Base-by-base conservation (phyloP, 108 stramenopile species). In the Cyclostephanos invisitatus region DNA sequence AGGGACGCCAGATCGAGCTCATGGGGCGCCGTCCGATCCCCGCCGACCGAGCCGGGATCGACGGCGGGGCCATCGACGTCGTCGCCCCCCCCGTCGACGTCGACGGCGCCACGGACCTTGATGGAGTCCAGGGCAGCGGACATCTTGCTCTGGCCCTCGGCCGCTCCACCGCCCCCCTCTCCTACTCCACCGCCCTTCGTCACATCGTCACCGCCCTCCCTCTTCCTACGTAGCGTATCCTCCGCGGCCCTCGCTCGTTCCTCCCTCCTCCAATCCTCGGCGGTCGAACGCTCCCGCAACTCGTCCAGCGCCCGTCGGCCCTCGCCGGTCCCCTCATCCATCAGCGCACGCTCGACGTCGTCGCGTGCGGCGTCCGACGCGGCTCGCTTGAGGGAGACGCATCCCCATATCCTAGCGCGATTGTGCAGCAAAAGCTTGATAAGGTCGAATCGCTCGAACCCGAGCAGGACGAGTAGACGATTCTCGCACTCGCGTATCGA, bases 401-500 rank as follows among this genome's bases (percentile, higher is more conserved):
- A 96, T 62, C 92, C 98, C 85, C 91, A 89, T 27, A 99, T 89
- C 37, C 85, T 84, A 20, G 81, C 84, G 12, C 97, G 89, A 79
- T 99, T 98, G 38, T 80, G 72, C 18, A 99, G 78, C 24, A 99
- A 75, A 14, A 89, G 57, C 75, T 97, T 96, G 84, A 98, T 96
- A 44, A 97, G 88, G 63, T 96, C 96, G 73, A 99, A 98, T 51
- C 97, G 86, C 64, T 99, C 98, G 75, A 94, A 96, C 28, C 93
- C 96, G 68, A 99, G 85, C 5, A 99, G 65, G 7, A 94, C 81
- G 35, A 99, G 85, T 14, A 99, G 94, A 50, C 87, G 85, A 77
- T 97, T 98, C 80, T 99, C 98, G 77, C 91, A 93, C 62, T 92
- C 96, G 18, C 98, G 86, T 20, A 93, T 81, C 9, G 27, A 15